Conservation (phyloP, 1,139 yeast species). For the Meyerozyma guilliermondii region DNA sequence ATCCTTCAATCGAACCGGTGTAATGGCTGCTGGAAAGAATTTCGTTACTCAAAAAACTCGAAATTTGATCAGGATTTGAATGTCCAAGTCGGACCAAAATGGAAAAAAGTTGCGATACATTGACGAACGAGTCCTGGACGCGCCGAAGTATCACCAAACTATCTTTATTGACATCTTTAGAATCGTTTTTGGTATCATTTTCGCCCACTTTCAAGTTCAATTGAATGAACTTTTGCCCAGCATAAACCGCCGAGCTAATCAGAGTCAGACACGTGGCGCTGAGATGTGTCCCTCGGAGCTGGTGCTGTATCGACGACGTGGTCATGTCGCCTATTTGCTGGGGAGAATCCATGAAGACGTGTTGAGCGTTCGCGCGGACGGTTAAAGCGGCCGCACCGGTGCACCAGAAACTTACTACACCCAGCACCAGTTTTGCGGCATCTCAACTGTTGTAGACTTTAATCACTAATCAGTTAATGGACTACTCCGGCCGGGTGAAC, state of each 20-base stretch:
- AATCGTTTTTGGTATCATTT: constrained; percentile 10
- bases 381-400: background rate
- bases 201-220: constrained; percentile 17
- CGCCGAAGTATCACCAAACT: constrained; percentile 30
- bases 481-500: constrained; percentile 41
- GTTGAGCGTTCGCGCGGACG: constrained; percentile 1
- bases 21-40: constrained; percentile 29
- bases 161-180: constrained; percentile 6
- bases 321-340: constrained; percentile 40
- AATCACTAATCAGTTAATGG: constrained; percentile 25
- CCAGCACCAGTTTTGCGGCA: too few relatives aligned
- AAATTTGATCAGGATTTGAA: constrained; percentile 21
- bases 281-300: constrained; percentile 34
- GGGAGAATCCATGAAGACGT: constrained; percentile 38
- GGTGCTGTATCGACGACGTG: constrained; percentile 36
- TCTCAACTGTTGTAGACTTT: background rate
- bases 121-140: constrained; percentile 42
- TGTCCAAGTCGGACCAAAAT: constrained; percentile 28
- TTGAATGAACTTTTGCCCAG: constrained; percentile 39
- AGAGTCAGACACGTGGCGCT: constrained; percentile 16
- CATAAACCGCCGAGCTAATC: constrained; percentile 30
- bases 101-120: constrained; percentile 33
- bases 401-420: too few relatives aligned
- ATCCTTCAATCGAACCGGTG: constrained; percentile 5
- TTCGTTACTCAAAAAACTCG: constrained; percentile 29